phyloP scores from a whole-genome alignment of 495 filamentous ascomycete genomes.

The Podospora australis region DNA sequence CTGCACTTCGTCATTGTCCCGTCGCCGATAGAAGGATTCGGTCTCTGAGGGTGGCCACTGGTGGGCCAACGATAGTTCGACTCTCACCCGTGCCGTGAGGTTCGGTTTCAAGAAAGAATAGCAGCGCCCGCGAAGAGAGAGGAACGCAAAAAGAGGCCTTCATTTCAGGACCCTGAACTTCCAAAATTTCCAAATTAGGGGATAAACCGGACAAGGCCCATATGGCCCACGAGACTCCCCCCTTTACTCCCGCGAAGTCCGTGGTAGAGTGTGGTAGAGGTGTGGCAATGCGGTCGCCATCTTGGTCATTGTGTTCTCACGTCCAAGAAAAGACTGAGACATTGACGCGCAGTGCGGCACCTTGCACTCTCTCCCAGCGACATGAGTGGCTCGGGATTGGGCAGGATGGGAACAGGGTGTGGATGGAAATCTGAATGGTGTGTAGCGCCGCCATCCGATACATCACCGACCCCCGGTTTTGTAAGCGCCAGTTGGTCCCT shows the following conservation, averaged over 20 bases:
- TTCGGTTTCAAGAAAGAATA: constrained; percentile 17
- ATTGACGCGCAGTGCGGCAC: constrained; percentile 39
- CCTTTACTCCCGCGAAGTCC: constrained; percentile 15
- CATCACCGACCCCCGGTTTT: constrained; percentile 35
- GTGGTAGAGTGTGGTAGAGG: not conserved
- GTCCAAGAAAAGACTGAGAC: constrained; percentile 44
- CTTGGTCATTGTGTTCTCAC: constrained; percentile 17
- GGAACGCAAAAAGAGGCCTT: too few species aligned
- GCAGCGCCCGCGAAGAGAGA: too few species aligned
- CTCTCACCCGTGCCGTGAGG: constrained; percentile 10
- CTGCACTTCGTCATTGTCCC: not conserved
- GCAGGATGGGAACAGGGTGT: constrained; percentile 30
- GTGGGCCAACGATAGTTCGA: constrained; percentile 2
- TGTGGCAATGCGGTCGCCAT: constrained; percentile 36
- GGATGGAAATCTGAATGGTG: constrained; percentile 22
- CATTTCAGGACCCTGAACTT: too few species aligned
- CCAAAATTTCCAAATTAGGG: constrained; percentile 7
- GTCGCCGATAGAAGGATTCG: too few species aligned
- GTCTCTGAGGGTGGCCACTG: not conserved
- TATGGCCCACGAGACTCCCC: constrained; percentile 41
- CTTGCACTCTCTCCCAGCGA: too few species aligned
- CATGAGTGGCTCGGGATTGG: constrained; percentile 41
- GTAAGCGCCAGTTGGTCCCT: constrained; percentile 49
- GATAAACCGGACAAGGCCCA: constrained; percentile 31
- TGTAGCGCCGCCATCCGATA: constrained; percentile 44